Evolutionary conservation across 129 eudicot genomes (phyloP), one percentile per base, ranked within the genome.

Genomic region (Deinandra increscens): DNA sequence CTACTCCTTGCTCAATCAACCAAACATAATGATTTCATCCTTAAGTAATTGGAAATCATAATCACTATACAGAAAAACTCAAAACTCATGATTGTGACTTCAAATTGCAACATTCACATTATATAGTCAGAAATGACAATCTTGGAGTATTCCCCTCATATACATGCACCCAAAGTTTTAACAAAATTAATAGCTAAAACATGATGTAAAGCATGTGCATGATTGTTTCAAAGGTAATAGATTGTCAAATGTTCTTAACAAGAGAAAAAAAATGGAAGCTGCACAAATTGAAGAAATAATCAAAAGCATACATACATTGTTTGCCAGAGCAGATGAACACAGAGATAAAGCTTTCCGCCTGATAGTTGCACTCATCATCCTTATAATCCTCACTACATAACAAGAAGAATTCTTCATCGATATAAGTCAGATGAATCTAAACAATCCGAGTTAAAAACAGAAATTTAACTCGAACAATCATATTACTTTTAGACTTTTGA

Each of bases 291-390:
- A n/a, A n/a, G 33, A 49, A 65, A 29, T 14, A 58, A 54, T 31
- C 7, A 74, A 26, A 17, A 74, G 62, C 10, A 66, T 33, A 67
- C 79, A 75, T 75, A 75, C 80, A 68, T 59, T 68, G n/a, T 75
- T 75, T n/a, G 69, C 53, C 6, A 68, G 11, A 19, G 80, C 69
- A 75, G 56, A 56, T 45, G 80, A 75, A 66, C 75, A 75, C 20
- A 67, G 74, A 68, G 74, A 38, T 60, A 75, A 68, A 58, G 61
- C 75, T 33, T 75, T 75, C 62, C 80, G 53, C 80, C 75, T 75
- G 69, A 75, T 75, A 17, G 31, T 59, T 67, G 54, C 68, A 48
- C 74, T 68, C 80, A 75, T 68, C 80, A 75, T 75, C 80, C 53
- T 75, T 75, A 33, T 14, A 44, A 68, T 58, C 62, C 54, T 74